These are phyloP conservation scores for Omphalea diandra DNA, from an alignment of 441 rosid species.

Conservation along the genomic window DNA sequence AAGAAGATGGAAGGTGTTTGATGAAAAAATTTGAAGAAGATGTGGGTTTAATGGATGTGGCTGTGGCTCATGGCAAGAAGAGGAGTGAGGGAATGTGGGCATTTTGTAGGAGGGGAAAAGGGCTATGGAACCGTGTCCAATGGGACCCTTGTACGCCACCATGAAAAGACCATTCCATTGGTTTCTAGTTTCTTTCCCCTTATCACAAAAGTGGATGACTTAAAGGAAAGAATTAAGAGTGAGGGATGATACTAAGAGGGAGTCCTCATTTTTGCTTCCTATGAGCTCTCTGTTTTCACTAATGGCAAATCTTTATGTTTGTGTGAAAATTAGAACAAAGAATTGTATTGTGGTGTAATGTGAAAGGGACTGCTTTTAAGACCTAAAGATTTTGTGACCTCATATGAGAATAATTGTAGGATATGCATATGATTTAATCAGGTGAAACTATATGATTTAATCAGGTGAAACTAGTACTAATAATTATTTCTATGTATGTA, in stretches of 20 bases:
- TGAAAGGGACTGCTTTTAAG: neutral
- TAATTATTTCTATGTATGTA: too few species aligned
- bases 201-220: conserved; percentile 18
- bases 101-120: conserved; percentile 45
- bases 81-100: conserved; percentile 33
- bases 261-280: neutral
- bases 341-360: neutral
- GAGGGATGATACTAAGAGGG: neutral
- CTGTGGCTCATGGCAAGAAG: conserved; percentile 30
- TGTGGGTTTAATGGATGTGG: neutral
- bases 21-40: neutral
- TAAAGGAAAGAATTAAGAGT: neutral
- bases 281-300: neutral
- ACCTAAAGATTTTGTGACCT: neutral
- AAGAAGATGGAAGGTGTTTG: neutral
- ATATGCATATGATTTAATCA: too few species aligned
- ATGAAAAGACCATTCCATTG: conserved; percentile 33
- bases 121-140: conserved; percentile 55
- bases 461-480: too few species aligned
- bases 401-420: neutral
- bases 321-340: neutral
- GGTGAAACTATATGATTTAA: too few species aligned
- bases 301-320: too few species aligned
- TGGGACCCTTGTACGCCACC: conserved; percentile 61
- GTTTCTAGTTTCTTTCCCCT: conserved; percentile 27